A percentile compares a stretch with the other conserved stretches of the same genome.
These are phyloP conservation scores for Heliamphora exappendiculata DNA, from an alignment of 148 eudicot species.

Conservation along the genomic window DNA sequence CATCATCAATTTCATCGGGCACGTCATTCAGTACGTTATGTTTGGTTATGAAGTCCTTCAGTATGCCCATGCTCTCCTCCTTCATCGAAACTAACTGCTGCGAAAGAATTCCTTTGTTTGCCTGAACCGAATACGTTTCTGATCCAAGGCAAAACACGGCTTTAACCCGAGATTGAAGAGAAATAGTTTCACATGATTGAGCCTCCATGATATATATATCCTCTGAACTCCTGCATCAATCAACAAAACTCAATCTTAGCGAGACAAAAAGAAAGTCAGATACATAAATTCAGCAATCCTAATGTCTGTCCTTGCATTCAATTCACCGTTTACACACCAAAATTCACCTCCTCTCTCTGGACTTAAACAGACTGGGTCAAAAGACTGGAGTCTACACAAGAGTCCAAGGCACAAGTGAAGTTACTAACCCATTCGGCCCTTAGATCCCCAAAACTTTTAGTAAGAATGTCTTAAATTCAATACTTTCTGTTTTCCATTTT, in stretches of 20 bases:
- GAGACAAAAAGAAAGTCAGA: background rate
- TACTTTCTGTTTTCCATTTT: background rate
- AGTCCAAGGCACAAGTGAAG: background rate
- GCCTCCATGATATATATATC: constrained; percentile 44
- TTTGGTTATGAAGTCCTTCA: constrained; percentile 75
- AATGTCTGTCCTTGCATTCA: background rate
- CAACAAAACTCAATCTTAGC: background rate
- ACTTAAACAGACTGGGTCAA: background rate
- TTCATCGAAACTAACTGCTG: constrained; percentile 61
- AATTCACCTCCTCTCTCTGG: background rate
- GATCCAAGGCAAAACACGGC: constrained; percentile 61
- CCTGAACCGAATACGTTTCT: constrained; percentile 41
- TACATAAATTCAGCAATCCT: background rate
- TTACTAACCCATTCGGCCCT: background rate
- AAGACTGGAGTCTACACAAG: background rate
- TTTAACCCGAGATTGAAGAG: constrained; percentile 27
- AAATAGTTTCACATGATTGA: constrained; percentile 19
- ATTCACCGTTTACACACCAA: background rate
- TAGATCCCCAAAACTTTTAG: background rate
- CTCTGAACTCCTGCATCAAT: constrained; percentile 12
- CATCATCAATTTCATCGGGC: constrained; percentile 79
- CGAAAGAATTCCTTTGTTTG: constrained; percentile 50
- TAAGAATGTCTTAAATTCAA: background rate
- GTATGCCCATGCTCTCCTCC: constrained; percentile 65
- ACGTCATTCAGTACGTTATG: constrained; percentile 84